Evolutionary conservation across 2,329 filamentous ascomycete species (phyloP).

Genomic region (Beauveria asiatica): DNA sequence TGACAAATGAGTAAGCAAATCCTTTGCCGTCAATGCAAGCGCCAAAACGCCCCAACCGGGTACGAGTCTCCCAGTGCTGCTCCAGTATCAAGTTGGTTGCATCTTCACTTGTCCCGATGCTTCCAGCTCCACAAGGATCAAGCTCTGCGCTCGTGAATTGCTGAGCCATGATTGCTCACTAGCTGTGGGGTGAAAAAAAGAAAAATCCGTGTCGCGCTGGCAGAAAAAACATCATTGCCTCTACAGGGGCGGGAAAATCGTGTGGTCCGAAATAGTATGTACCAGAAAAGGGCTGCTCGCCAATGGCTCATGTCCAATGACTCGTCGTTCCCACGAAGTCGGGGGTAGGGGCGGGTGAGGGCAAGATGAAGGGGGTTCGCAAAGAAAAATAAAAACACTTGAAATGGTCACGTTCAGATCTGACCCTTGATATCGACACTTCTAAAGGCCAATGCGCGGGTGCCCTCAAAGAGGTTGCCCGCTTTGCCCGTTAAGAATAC

Average conservation of each 20-base stretch:
- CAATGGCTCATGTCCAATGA: background rate
- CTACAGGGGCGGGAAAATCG: background rate
- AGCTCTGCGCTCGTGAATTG: background rate
- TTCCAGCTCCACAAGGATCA: background rate
- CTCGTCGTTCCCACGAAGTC: background rate
- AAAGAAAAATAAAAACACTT: background rate
- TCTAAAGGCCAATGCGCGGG: slow-evolving; percentile 66
- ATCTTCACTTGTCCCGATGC: background rate
- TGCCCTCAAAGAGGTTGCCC: slow-evolving; percentile 61
- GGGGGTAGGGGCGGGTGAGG: background rate
- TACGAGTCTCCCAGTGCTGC: background rate
- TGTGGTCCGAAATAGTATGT: background rate
- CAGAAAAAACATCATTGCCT: background rate
- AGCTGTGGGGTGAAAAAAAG: background rate
- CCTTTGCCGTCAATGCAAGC: background rate
- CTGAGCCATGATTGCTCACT: background rate
- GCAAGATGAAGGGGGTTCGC: background rate
- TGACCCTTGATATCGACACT: slow-evolving; percentile 96
- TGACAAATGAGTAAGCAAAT: background rate
- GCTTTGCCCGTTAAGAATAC: slow-evolving; percentile 69
- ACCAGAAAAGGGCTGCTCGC: background rate
- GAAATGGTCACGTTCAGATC: slow-evolving; percentile 49
- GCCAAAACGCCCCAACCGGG: background rate
- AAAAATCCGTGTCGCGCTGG: background rate
- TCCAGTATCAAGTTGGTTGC: background rate